Evolutionary conservation across 2,329 filamentous ascomycete genomes (phyloP), one percentile per base, ranked within the genome.

Genomic region (Diaporthe sp.): DNA sequence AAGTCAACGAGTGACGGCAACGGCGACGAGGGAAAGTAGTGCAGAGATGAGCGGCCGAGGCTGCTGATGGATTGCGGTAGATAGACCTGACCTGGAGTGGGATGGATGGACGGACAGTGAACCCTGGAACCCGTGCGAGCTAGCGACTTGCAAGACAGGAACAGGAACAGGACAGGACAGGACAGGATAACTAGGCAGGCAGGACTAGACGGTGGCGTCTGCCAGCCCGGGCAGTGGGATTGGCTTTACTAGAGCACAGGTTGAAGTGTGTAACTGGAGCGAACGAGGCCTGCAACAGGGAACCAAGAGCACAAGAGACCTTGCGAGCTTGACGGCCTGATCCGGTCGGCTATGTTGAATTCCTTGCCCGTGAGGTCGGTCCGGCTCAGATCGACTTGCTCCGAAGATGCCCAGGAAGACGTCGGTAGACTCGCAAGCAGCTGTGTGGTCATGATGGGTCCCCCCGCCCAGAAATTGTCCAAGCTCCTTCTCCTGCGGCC

Each of bases 401-500:
- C 60, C 60, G 25, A 65, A 31, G 60, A 65, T 46, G 60, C 39
- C 60, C 25, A 46, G 60, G 60, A 46, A 49, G 42, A 49, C 7
- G 49, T 51, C 28, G 28, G 44, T 39, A 67, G 39, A 49, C 28
- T 46, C n/a, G 4, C 19, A 44, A 13, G 15, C 28, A 15, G 34
- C 17, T 39, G 57, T 62, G 37, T 67, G 31, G 61, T 49, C 61
- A 49, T 51, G 62, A 68, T 68, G 62, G 44, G 28, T 17, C 44
- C 28, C 62, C 62, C 62, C 62, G 44, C 62, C 62, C 46, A 70
- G 34, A 39, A 70, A 70, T 53, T 17, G 44, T 55, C 65, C 46
- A 70, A 70, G 65, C 65, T 70, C 65, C 62, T 49, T 68, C 65
- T 25, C n/a, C 61, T 34, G 28, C 42, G 57, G 57, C 57, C 57